A percentile compares a stretch with the other conserved stretches of the same genome.
Evolutionary conservation across 805 yeast species (phyloP).

Genomic region (Starmerella cellae): DNA sequence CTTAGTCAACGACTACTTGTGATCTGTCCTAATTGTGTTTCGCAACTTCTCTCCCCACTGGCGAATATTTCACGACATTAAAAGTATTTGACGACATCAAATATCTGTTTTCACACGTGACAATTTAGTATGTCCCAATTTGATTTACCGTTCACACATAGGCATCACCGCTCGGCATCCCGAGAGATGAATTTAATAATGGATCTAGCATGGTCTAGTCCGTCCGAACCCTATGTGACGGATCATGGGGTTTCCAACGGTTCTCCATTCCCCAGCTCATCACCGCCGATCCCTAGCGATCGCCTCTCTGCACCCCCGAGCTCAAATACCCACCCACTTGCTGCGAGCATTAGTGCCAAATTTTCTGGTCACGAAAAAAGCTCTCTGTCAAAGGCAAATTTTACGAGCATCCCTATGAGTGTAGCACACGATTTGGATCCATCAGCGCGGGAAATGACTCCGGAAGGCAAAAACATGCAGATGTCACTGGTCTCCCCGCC

Average conservation of each 20-base stretch:
- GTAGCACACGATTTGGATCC: too few species aligned
- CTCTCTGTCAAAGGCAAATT: too few species aligned
- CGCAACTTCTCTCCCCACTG: too few species aligned
- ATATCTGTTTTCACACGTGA: too few species aligned
- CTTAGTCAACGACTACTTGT: too few species aligned
- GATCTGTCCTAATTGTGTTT: too few species aligned
- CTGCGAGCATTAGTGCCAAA: too few species aligned
- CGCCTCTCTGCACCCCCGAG: neutral
- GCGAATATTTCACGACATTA: too few species aligned
- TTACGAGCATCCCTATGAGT: too few species aligned
- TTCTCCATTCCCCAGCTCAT: neutral
- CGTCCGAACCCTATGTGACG: neutral
- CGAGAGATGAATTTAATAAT: constrained; percentile 9
- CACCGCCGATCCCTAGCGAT: neutral
- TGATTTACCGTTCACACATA: neutral
- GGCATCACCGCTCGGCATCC: constrained; percentile 2
- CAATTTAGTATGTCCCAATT: neutral
- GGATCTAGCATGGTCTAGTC: constrained; percentile 4
- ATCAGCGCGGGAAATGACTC: neutral
- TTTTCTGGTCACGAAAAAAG: too few species aligned
- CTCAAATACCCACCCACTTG: too few species aligned
- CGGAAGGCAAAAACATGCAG: constrained; percentile 2
- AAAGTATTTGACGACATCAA: too few species aligned
- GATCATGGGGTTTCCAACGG: neutral
- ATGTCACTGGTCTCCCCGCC: constrained; percentile 30